Base-by-base conservation (phyloP, 257 asterid genomes). In the Coffea eugenioides region DNA sequence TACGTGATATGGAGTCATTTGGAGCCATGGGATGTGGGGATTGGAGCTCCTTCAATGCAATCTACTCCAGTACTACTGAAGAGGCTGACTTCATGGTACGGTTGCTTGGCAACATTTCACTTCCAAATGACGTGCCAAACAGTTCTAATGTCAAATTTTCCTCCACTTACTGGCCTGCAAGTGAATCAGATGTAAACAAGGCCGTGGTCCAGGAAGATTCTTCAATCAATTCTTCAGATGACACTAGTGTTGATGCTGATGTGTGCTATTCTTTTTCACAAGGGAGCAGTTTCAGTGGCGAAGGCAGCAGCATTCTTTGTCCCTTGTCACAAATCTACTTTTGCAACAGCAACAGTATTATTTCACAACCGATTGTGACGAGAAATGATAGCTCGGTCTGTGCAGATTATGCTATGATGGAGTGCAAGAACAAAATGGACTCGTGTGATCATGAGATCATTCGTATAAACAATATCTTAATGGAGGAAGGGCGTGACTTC, bases 41-140 rank as follows among this genome's bases (percentile, higher is more conserved):
- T 66, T 91, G 95, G 95, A 81, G 71, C 82, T 76, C 89, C 67
- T 80, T 78, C 27, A 82, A 64, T 52, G 90, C 87, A 81, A 83
- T 87, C 83, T 85, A 77, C 62, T 81, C 81, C 14, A 76, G 41
- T 64, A 64, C 70, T 0, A 64, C 70, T 0, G 94, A 86, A 45
- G 94, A 90, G 79, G 88, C 76, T 54, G 84, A 90, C 64, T 90
- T 91, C 84, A 90, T 91, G 97, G 79, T 90, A 0, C 85, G 87
- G 8, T 72, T 90, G 72, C 88, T 91, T 15, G 86, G 83, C 45
- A 91, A 86, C 45, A 85, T 83, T 71, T 74, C 91, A 1, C 23
- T 82, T 21, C 91, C 87, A 14, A 86, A 82, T 62, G 92, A 86
- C 79, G 41, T 77, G 4, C 84, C 82, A 43, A 77, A 41, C 59